A percentile compares a stretch with the other conserved stretches of the same genome.
Conservation (phyloP, 441 rosid genomes). For the Mallotus japonicus region DNA sequence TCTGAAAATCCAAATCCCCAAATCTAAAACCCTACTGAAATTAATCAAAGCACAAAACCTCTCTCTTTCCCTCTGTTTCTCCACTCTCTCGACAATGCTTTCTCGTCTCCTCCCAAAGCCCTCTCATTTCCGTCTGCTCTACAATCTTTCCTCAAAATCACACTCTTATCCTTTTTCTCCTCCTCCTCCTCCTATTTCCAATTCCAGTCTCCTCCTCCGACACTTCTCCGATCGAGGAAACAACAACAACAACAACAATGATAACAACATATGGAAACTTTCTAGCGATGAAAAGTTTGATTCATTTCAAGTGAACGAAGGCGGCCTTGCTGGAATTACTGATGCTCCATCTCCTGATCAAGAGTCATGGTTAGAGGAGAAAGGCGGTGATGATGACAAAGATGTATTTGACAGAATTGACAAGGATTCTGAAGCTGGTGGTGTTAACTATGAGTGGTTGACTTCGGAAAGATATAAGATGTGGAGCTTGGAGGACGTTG, state of each 20-base stretch:
- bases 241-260: constrained; percentile 25
- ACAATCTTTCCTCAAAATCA: constrained; percentile 37
- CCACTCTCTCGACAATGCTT: constrained; percentile 40
- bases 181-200: constrained; percentile 29
- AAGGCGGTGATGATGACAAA: constrained; percentile 16
- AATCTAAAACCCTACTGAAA: constrained; percentile 9
- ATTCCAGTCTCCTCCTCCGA: constrained; percentile 35
- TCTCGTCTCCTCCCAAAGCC: constrained; percentile 63
- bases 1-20: background rate
- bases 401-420: constrained; percentile 24
- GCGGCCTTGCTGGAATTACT: constrained; percentile 30
- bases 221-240: constrained; percentile 42
- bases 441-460: constrained; percentile 35
- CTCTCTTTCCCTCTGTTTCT: background rate
- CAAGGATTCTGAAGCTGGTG: constrained; percentile 25
- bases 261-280: constrained; percentile 44
- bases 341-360: constrained; percentile 26
- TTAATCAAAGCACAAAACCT: background rate
- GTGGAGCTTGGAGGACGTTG: constrained; percentile 56
- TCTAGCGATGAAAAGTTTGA: constrained; percentile 39
- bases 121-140: constrained; percentile 53
- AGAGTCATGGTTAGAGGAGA: constrained; percentile 37
- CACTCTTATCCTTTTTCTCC: constrained; percentile 24
- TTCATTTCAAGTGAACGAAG: constrained; percentile 6
- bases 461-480: constrained; percentile 32